Evolutionary conservation across 1,284 basidiomycete genomes (phyloP).

Genomic region (Rhodotorula glutinis): DNA sequence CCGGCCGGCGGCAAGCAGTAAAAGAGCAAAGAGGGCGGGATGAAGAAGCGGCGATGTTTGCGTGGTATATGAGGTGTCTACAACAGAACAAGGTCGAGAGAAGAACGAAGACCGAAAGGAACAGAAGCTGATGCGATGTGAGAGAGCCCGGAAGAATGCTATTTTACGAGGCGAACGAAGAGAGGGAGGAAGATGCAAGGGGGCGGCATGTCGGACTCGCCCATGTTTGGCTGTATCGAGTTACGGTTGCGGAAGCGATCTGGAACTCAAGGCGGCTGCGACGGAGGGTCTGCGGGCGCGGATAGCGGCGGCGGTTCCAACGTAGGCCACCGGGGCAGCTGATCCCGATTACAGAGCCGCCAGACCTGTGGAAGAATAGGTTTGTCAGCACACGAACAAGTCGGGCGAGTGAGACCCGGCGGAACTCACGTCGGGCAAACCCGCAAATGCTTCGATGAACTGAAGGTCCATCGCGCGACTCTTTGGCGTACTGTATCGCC

Average conservation of each 20-base stretch:
- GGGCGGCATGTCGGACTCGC: background rate
- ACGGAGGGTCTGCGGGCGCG: background rate
- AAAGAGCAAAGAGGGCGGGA: background rate
- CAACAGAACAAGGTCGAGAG: background rate
- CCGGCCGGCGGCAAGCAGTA: too few relatives aligned
- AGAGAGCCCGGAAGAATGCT: background rate
- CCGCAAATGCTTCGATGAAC: slow-evolving; percentile 53
- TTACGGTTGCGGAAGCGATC: background rate
- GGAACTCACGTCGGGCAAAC: slow-evolving; percentile 19
- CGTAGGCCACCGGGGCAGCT: slow-evolving; percentile 2
- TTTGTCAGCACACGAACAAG: too few relatives aligned
- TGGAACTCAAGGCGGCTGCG: background rate
- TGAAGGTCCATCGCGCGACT: slow-evolving; percentile 56
- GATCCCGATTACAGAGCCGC: background rate
- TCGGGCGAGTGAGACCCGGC: too few relatives aligned
- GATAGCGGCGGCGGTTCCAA: slow-evolving; percentile 5
- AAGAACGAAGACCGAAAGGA: background rate
- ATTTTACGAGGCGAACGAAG: background rate
- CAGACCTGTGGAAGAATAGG: background rate
- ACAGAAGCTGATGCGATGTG: background rate
- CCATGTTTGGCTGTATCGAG: background rate
- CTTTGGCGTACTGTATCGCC: slow-evolving; percentile 55
- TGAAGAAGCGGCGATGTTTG: background rate
- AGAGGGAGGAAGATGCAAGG: background rate
- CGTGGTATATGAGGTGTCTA: background rate